These are phyloP conservation scores for Aotearoamyces nothofagi DNA, from an alignment of 2,329 filamentous ascomycete genomes.

Conservation along the genomic window DNA sequence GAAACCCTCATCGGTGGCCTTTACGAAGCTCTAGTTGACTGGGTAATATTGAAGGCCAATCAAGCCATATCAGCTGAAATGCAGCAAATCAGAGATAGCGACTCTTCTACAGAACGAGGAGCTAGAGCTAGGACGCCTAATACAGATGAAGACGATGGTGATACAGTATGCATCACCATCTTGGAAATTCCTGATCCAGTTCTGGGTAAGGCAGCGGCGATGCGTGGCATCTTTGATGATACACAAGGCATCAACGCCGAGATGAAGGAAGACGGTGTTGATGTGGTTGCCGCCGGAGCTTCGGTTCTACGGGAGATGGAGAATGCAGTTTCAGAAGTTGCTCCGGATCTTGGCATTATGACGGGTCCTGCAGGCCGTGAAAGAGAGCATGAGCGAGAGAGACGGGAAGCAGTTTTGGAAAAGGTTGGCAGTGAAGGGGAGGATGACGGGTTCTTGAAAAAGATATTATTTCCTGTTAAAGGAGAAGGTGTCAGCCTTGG, in stretches of 20 bases:
- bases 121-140: conserved; percentile 46
- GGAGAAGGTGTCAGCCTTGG: conserved; percentile 72
- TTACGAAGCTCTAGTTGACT: conserved; percentile 90
- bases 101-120: conserved; percentile 50
- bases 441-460: conserved; percentile 67
- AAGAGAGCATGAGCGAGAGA: conserved; percentile 65
- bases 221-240: conserved; percentile 89
- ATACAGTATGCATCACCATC: conserved; percentile 80
- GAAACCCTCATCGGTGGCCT: conserved; percentile 69
- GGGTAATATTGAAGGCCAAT: conserved; percentile 84
- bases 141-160: conserved; percentile 55
- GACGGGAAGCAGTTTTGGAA: conserved; percentile 69
- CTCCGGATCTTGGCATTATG: conserved; percentile 64
- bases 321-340: conserved; percentile 61
- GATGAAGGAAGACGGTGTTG: conserved; percentile 90
- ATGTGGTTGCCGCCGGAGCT: conserved; percentile 56
- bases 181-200: conserved; percentile 70
- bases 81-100: conserved; percentile 45
- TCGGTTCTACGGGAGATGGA: conserved; percentile 82
- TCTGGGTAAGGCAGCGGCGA: conserved; percentile 74
- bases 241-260: conserved; percentile 85
- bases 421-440: conserved; percentile 75
- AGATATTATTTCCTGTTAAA: conserved; percentile 63
- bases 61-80: conserved; percentile 68
- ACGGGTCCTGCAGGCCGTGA: conserved; percentile 53